phyloP scores from a whole-genome alignment of 2,329 filamentous ascomycete genomes.

The Neospermospora avenae region DNA sequence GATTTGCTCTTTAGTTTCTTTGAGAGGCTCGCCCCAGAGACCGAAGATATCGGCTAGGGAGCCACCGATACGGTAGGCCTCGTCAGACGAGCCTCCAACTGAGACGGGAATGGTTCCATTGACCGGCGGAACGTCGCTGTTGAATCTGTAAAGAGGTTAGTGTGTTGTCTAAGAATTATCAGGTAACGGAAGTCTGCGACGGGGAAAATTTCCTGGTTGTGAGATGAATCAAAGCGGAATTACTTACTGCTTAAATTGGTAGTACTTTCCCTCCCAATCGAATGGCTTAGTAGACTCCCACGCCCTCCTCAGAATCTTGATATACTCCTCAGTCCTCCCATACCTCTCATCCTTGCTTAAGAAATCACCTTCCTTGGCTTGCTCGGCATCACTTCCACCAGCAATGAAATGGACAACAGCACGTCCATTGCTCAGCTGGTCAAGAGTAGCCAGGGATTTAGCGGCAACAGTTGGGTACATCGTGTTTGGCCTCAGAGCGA shows the following conservation, averaged over 20 bases:
- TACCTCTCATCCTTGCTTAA: conserved; percentile 56
- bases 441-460: conserved; percentile 58
- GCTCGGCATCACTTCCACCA: conserved; percentile 57
- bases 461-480: conserved; percentile 60
- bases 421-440: conserved; percentile 55
- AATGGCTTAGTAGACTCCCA: conserved; percentile 56
- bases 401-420: conserved; percentile 63
- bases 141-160: conserved; percentile 38
- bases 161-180: not conserved
- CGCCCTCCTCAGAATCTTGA: conserved; percentile 55
- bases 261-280: conserved; percentile 59
- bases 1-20: conserved; percentile 62
- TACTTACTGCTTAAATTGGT: conserved; percentile 49
- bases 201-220: not conserved
- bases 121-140: conserved; percentile 50
- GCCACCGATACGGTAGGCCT: conserved; percentile 58
- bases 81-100: conserved; percentile 56
- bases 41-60: conserved; percentile 59
- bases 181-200: not conserved
- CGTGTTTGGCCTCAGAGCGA: conserved; percentile 59
- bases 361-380: conserved; percentile 59
- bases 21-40: conserved; percentile 61
- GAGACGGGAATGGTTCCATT: conserved; percentile 55
- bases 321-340: conserved; percentile 57
- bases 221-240: not conserved